Conservation (phyloP, 148 eudicot species). For the Fagopyrum esculentum region DNA sequence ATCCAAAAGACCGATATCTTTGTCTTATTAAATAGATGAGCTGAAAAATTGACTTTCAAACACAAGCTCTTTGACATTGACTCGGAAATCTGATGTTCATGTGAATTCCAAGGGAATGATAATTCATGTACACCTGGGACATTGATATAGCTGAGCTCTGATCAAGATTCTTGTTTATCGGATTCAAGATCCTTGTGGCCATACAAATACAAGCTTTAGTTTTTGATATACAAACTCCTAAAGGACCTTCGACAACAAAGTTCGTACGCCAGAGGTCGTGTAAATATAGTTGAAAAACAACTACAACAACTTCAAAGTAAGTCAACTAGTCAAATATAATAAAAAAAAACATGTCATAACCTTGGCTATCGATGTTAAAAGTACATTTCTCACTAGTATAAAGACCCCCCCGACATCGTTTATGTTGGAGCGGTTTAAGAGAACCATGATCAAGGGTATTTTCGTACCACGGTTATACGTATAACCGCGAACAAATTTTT, state of each 20-base stretch:
- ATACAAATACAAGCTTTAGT: conserved; percentile 2
- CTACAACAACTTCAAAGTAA: neutral
- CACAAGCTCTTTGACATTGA: conserved; percentile 35
- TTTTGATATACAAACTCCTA: neutral
- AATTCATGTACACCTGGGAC: conserved; percentile 32
- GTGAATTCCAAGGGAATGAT: conserved; percentile 35
- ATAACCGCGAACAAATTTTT: no score
- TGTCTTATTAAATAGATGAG: conserved; percentile 24
- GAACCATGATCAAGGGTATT: no score
- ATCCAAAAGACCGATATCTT: conserved; percentile 31
- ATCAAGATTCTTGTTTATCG: conserved; percentile 16
- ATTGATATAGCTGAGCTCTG: conserved; percentile 25
- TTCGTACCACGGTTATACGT: no score
- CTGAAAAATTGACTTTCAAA: conserved; percentile 35
- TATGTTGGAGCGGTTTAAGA: no score
- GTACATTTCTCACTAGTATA: no score
- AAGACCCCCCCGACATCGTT: no score
- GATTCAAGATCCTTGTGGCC: conserved; percentile 19
- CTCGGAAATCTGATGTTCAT: conserved; percentile 30
- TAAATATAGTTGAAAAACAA: conserved; percentile 3
- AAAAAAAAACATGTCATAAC: no score
- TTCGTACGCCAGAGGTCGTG: neutral
- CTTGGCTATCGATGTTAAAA: no score
- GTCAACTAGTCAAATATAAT: no score
- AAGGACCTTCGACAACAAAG: neutral